These are phyloP conservation scores for Fusarium piperis DNA, from an alignment of 2,329 filamentous ascomycete species.

Conservation along the genomic window DNA sequence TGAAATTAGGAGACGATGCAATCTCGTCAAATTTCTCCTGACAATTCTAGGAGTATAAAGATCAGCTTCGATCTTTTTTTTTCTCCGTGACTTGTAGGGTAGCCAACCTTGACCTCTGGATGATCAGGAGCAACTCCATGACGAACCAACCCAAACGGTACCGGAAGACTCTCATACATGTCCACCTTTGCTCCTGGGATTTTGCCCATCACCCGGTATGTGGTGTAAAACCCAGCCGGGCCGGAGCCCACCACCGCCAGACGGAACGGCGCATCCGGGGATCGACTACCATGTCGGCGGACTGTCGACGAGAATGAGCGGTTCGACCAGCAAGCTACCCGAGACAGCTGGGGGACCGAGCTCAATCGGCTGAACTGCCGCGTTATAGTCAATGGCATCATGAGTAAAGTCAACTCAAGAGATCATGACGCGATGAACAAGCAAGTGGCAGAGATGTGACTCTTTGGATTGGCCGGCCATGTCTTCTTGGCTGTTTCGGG, in stretches of 20 bases:
- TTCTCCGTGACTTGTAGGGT: constrained; percentile 5
- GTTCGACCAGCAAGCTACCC: neutral
- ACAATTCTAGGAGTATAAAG: constrained; percentile 74
- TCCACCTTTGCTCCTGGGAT: constrained; percentile 79
- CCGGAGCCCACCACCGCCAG: constrained; percentile 93
- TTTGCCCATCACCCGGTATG: constrained; percentile 83
- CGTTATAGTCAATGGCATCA: constrained; percentile 17
- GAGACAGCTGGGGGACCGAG: neutral
- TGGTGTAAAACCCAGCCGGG: constrained; percentile 94
- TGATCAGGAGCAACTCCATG: constrained; percentile 99
- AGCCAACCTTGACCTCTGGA: constrained; percentile 89
- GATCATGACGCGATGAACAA: neutral
- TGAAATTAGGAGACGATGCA: constrained; percentile 82
- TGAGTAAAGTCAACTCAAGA: neutral
- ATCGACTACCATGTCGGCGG: constrained; percentile 20
- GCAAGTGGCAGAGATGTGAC: constrained; percentile 18
- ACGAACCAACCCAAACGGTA: constrained; percentile 90
- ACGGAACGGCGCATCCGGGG: constrained; percentile 67
- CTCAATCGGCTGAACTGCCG: constrained; percentile 8
- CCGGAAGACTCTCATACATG: constrained; percentile 95
- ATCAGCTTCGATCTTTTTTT: neutral
- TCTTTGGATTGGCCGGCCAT: constrained; percentile 8
- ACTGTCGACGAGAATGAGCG: constrained; percentile 21
- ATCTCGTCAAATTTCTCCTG: constrained; percentile 93
- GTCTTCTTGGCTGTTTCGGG: neutral